These are phyloP conservation scores for Chaetomiaceae sp. DNA, from an alignment of 2,329 filamentous ascomycete genomes.

Conservation along the genomic window DNA sequence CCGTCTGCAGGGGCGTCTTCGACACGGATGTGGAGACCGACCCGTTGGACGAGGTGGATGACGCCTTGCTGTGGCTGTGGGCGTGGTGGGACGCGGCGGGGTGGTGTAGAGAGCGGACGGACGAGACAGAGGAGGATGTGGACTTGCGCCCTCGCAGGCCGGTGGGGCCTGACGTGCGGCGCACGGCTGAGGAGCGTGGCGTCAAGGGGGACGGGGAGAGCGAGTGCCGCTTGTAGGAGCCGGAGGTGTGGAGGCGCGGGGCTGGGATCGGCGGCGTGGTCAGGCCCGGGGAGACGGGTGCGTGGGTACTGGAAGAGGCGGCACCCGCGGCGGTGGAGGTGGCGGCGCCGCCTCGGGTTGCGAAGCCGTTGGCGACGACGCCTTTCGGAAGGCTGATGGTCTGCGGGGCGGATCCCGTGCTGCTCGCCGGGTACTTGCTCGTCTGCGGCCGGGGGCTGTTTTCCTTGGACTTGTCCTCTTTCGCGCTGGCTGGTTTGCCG, in stretches of 20 bases:
- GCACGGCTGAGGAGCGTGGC: constrained; percentile 77
- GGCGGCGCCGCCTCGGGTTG: constrained; percentile 26
- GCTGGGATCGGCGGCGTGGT: constrained; percentile 20
- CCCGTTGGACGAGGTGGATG: constrained; percentile 79
- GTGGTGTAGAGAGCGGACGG: constrained; percentile 84
- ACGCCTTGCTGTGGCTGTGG: constrained; percentile 88
- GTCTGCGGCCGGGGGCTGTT: constrained; percentile 54
- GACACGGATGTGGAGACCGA: constrained; percentile 63
- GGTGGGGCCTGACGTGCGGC: constrained; percentile 72
- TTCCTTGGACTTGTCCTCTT: constrained; percentile 42
- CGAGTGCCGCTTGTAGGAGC: constrained; percentile 65
- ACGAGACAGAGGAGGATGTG: constrained; percentile 90
- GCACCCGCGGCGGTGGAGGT: constrained; percentile 16
- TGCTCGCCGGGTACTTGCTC: constrained; percentile 46
- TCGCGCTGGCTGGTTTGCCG: constrained; percentile 40
- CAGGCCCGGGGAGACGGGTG: constrained; percentile 29
- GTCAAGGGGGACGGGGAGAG: constrained; percentile 83
- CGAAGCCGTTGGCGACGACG: constrained; percentile 46
- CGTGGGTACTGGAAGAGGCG: constrained; percentile 10
- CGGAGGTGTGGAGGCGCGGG: constrained; percentile 32
- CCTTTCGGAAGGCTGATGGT: constrained; percentile 45
- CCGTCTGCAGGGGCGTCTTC: constrained; percentile 56
- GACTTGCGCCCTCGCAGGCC: constrained; percentile 89
- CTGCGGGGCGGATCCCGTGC: constrained; percentile 29
- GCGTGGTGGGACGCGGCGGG: too few species aligned